phyloP scores from a whole-genome alignment of 306 rosid species.

The Rosa multiflora region DNA sequence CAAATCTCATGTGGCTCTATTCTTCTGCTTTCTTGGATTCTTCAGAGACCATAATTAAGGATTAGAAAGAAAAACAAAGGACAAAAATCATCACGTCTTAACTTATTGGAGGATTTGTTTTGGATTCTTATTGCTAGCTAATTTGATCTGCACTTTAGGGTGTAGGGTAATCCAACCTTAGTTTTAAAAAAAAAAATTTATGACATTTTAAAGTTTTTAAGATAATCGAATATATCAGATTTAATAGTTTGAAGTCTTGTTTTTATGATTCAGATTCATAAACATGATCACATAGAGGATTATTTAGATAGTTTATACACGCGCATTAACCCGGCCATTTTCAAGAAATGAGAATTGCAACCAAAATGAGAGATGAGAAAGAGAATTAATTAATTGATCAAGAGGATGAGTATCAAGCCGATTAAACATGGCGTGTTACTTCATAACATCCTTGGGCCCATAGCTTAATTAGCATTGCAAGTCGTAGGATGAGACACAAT shows the following conservation, averaged over 20 bases:
- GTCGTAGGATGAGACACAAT: background rate
- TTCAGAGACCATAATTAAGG: slow-evolving; percentile 30
- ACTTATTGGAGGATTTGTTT: background rate
- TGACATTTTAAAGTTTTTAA: background rate
- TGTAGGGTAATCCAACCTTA: background rate
- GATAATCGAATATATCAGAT: no score
- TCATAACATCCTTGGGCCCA: background rate
- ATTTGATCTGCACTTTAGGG: background rate
- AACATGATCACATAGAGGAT: no score
- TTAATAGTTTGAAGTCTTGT: no score
- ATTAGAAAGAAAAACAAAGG: slow-evolving; percentile 3
- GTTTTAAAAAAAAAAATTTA: no score
- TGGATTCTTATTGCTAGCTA: background rate
- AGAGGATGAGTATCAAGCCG: background rate
- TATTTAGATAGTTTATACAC: background rate
- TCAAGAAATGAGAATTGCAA: background rate
- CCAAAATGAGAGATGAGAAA: background rate
- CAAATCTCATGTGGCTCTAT: background rate
- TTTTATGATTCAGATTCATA: background rate
- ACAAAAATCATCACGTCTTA: slow-evolving; percentile 22
- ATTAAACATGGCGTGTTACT: background rate
- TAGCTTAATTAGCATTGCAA: background rate
- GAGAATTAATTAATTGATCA: background rate
- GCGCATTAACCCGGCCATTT: background rate
- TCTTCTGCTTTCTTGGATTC: slow-evolving; percentile 31